A percentile compares a stretch with the other conserved stretches of the same genome.
These are phyloP conservation scores for Chamaecyparis obtusa DNA, from an alignment of 75 land plant genomes.

Conservation along the genomic window DNA sequence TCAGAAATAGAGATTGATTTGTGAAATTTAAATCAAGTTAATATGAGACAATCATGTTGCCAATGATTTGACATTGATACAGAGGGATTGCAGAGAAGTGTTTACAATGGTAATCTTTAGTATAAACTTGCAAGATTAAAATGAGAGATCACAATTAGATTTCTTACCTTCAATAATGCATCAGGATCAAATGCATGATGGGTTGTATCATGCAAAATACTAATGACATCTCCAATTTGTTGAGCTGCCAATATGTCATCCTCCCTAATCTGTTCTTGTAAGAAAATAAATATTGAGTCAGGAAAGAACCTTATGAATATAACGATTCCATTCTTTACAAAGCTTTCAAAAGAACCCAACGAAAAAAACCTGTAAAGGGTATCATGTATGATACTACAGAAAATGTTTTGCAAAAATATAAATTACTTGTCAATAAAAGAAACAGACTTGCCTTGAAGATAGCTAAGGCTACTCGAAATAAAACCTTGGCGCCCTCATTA, in stretches of 20 bases:
- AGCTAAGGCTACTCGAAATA: conserved; percentile 49
- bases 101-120: background rate
- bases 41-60: conserved; percentile 7
- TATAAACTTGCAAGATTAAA: background rate
- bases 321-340: background rate
- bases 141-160: background rate
- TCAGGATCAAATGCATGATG: conserved; percentile 43
- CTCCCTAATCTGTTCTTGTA: conserved; percentile 36
- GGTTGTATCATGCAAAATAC: conserved; percentile 28
- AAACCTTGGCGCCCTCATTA: conserved; percentile 46
- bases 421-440: background rate
- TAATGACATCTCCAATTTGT: conserved; percentile 39
- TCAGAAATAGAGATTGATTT: conserved; percentile 1
- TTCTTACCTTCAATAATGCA: conserved; percentile 37
- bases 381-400: background rate
- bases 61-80: background rate
- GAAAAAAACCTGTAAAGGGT: background rate
- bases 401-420: background rate
- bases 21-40: background rate
- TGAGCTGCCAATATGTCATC: conserved; percentile 31
- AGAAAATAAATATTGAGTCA: background rate
- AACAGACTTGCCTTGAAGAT: conserved; percentile 39
- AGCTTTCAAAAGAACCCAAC: background rate
- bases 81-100: background rate
- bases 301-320: background rate